A percentile compares a stretch with the other conserved stretches of the same genome.
Evolutionary conservation across 805 yeast species (phyloP).

Genomic region (Candida peoriensis): DNA sequence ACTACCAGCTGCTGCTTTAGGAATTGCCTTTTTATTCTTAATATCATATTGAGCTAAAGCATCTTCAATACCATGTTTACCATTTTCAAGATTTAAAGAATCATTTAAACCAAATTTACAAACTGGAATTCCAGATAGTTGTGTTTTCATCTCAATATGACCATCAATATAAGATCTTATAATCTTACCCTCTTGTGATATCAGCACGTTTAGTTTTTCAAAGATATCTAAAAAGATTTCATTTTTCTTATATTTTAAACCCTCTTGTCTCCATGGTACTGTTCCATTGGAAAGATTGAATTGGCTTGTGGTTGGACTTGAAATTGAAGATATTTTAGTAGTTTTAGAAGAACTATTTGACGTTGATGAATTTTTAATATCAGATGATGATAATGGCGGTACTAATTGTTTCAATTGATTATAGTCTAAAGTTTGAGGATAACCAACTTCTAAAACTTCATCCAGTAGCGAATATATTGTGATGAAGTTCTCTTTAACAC

Average conservation of each 20-base stretch:
- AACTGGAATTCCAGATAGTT: conserved; percentile 74
- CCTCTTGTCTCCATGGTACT: conserved; percentile 63
- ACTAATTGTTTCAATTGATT: conserved; percentile 34
- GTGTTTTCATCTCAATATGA: conserved; percentile 61
- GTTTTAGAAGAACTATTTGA: neutral
- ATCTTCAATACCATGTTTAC: conserved; percentile 19
- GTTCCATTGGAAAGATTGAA: neutral
- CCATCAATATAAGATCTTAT: conserved; percentile 76
- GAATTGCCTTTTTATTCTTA: conserved; percentile 27
- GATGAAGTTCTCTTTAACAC: conserved; percentile 61
- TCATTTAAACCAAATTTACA: conserved; percentile 80
- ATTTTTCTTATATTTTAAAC: conserved; percentile 74
- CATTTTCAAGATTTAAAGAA: conserved; percentile 26
- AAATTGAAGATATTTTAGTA: neutral
- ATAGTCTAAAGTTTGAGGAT: conserved; percentile 61
- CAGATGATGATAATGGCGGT: conserved; percentile 20
- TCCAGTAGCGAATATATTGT: conserved; percentile 73
- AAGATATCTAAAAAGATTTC: conserved; percentile 72
- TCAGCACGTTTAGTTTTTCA: conserved; percentile 68
- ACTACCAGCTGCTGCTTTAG: conserved; percentile 40
- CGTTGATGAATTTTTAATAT: neutral
- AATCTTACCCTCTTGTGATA: conserved; percentile 59
- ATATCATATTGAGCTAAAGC: conserved; percentile 24
- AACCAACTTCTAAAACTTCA: conserved; percentile 73
- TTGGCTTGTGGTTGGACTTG: neutral